Percentiles rank a stretch among this genome's conserved stretches.
phyloP scores from a whole-genome alignment of 2,329 filamentous ascomycete species.

The Colletotrichum theobromicola region DNA sequence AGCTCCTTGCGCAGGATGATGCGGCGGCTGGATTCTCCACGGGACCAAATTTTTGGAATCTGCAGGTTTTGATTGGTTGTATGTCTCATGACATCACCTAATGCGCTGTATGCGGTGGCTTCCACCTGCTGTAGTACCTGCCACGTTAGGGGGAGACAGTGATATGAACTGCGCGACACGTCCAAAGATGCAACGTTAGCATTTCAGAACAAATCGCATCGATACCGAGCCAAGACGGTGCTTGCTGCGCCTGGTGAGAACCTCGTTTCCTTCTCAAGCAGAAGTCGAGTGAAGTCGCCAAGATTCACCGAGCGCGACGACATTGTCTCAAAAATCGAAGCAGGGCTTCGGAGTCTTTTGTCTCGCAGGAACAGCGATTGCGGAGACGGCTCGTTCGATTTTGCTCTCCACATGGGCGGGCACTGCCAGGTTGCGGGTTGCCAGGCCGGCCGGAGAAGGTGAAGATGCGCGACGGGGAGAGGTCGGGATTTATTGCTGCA shows the following conservation, averaged over 20 bases:
- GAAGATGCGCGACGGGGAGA: neutral
- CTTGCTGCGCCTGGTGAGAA: neutral
- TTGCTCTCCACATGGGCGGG: neutral
- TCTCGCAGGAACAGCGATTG: neutral
- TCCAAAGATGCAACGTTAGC: neutral
- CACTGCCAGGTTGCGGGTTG: neutral
- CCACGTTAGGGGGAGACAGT: neutral
- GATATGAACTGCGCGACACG: neutral
- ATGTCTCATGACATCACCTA: conserved; percentile 11
- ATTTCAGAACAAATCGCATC: neutral
- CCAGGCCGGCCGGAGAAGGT: neutral
- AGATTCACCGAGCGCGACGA: neutral
- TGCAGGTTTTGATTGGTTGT: neutral
- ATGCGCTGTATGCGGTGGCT: neutral
- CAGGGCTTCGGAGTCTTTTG: neutral
- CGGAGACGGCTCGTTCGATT: neutral
- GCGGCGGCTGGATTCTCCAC: neutral
- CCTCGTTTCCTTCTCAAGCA: neutral
- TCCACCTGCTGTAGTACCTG: neutral
- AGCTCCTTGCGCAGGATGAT: neutral
- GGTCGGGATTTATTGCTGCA: conserved; percentile 16
- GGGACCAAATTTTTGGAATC: neutral
- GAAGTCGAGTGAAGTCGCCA: neutral
- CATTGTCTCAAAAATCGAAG: neutral
- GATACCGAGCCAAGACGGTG: neutral